Evolutionary conservation across 2,329 filamentous ascomycete species (phyloP).

Genomic region (Exophiala bonariae): DNA sequence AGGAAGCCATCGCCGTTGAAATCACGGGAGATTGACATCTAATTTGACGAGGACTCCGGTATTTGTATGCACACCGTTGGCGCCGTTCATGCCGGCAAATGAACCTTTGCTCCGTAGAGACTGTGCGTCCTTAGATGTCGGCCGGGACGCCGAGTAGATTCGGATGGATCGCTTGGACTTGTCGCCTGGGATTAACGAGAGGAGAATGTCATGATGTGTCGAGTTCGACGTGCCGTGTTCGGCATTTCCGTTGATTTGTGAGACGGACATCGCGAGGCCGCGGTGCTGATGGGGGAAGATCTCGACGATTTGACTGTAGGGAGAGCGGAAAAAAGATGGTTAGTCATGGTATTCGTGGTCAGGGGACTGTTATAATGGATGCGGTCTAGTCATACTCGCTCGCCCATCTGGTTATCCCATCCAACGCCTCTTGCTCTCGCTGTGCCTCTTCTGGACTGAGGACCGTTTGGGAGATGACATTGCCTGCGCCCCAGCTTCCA

Average conservation of each 20-base stretch:
- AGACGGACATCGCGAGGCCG: constrained; percentile 15
- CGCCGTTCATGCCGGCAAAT: constrained; percentile 15
- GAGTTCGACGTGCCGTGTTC: constrained; percentile 8
- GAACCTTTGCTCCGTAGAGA: constrained; percentile 25
- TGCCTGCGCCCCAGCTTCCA: constrained; percentile 23
- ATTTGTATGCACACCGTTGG: constrained; percentile 8
- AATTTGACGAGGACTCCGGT: constrained; percentile 25
- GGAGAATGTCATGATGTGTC: constrained; percentile 27
- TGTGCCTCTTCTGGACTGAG: constrained; percentile 27
- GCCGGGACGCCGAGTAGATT: constrained; percentile 28
- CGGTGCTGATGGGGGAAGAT: constrained; percentile 26
- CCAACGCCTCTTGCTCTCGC: constrained; percentile 27
- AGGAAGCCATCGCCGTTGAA: too few relatives aligned
- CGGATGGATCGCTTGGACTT: constrained; percentile 28
- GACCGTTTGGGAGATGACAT: constrained; percentile 16
- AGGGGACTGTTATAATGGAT: neutral
- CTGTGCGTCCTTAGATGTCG: constrained; percentile 23
- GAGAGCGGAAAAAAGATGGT: neutral
- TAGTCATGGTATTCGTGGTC: neutral
- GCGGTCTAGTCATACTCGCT: constrained; percentile 20
- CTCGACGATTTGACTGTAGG: constrained; percentile 26
- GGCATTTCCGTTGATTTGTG: constrained; percentile 12
- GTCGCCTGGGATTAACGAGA: constrained; percentile 28
- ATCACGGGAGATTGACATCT: constrained; percentile 18
- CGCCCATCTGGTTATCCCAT: constrained; percentile 28